Conservation (phyloP, 495 filamentous ascomycete genomes). For the Haplographium delicatum region DNA sequence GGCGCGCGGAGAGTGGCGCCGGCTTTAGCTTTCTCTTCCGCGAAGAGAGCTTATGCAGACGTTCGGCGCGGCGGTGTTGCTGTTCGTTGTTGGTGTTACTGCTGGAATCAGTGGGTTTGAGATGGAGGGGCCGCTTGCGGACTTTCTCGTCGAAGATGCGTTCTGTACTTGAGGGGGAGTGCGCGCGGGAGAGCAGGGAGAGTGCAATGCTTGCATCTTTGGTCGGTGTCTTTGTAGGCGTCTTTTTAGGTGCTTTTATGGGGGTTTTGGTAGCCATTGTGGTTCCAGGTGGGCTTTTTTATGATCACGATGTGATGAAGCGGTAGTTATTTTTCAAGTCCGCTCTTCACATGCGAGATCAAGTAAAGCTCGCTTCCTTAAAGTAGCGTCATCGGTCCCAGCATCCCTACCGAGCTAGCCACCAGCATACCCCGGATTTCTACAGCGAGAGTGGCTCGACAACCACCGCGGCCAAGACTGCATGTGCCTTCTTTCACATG, state of each 20-base stretch:
- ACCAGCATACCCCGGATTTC: not conserved
- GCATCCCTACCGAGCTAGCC: no score
- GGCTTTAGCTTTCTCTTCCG: constrained; percentile 59
- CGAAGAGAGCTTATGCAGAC: constrained; percentile 45
- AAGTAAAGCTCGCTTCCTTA: no score
- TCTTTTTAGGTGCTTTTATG: not conserved
- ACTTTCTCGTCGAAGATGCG: constrained; percentile 77
- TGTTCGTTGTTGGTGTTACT: constrained; percentile 60
- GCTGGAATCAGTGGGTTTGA: constrained; percentile 53
- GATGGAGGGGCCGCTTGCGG: constrained; percentile 73
- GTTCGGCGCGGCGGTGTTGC: constrained; percentile 50
- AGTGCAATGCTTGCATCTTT: constrained; percentile 47
- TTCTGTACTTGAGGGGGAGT: constrained; percentile 61
- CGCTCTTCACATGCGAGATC: no score
- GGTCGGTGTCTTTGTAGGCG: not conserved
- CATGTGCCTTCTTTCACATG: no score
- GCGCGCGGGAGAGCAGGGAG: constrained; percentile 65
- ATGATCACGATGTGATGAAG: no score
- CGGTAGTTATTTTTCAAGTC: no score
- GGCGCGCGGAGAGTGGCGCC: constrained; percentile 69
- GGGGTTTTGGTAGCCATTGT: not conserved
- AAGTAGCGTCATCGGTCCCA: no score
- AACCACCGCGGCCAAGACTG: no score
- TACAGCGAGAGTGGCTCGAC: no score
- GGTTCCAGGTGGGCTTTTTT: no score